A percentile compares a stretch with the other conserved stretches of the same genome.
Conservation (phyloP, 371 early-diverging fungal genomes). For the Mucor piriformis region DNA sequence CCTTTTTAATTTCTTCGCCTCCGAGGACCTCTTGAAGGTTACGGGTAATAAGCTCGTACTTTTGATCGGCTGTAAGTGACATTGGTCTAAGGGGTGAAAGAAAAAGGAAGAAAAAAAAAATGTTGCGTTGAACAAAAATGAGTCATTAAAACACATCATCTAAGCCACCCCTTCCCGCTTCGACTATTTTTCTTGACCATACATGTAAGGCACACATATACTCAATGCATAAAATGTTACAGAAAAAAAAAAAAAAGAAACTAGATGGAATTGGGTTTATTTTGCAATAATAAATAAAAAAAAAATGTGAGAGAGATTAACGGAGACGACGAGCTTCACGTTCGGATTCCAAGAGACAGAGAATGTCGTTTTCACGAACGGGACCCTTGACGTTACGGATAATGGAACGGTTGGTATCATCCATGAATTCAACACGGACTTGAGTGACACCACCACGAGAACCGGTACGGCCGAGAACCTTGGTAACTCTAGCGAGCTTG, state of each 20-base stretch:
- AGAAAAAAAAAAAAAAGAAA: not conserved
- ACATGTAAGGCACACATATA: not conserved
- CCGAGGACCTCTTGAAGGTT: conserved; percentile 98
- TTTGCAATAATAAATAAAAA: too few species aligned
- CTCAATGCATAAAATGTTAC: not conserved
- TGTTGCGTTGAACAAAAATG: conserved; percentile 5
- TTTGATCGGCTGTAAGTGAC: conserved; percentile 67
- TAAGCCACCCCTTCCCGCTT: not conserved
- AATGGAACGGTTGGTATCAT: conserved; percentile 93
- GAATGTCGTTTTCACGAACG: conserved; percentile 95
- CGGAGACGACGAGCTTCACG: conserved; percentile 99
- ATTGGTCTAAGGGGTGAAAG: conserved; percentile 21
- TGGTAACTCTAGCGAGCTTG: conserved; percentile 93
- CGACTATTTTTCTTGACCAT: not conserved
- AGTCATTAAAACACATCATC: conserved; percentile 16
- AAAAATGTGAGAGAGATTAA: too few species aligned
- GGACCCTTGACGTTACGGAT: conserved; percentile 99
- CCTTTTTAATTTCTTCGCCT: conserved; percentile 83
- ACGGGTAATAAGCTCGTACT: conserved; percentile 89
- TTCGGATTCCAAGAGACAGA: conserved; percentile 97
- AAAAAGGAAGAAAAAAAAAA: conserved; percentile 1
- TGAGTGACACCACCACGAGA: conserved; percentile 99
- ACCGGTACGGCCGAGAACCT: conserved; percentile 98
- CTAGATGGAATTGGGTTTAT: not conserved
- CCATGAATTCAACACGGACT: conserved; percentile 98